Conservation (phyloP, 2,329 filamentous ascomycete species). For the Gnomoniopsis sp. region DNA sequence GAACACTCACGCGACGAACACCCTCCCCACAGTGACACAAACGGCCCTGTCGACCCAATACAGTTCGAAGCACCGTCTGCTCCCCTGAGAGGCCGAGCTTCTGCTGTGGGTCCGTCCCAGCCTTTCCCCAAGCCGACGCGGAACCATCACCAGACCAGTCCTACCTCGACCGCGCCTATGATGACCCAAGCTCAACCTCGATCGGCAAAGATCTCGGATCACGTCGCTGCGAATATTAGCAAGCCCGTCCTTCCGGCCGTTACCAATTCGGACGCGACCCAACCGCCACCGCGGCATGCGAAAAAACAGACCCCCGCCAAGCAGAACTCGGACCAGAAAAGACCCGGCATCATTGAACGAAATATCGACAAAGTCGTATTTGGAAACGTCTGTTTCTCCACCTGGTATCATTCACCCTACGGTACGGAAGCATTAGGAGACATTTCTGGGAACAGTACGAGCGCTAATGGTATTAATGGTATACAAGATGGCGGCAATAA, state of each 20-base stretch:
- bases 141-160: not conserved
- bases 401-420: constrained; percentile 94
- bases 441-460: constrained; percentile 27
- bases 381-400: constrained; percentile 77
- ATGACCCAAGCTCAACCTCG: constrained; percentile 14
- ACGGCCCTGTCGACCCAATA: constrained; percentile 4
- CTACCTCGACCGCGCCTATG: constrained; percentile 1
- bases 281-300: constrained; percentile 4
- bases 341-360: constrained; percentile 51
- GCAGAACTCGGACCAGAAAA: constrained; percentile 21
- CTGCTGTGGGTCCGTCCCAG: constrained; percentile 8
- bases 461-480: constrained; percentile 29
- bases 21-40: not conserved
- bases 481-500: constrained; percentile 25
- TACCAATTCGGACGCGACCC: not conserved
- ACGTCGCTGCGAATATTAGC: constrained; percentile 15
- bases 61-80: not conserved
- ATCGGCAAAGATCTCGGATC: constrained; percentile 11
- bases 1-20: not conserved
- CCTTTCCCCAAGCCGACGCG: constrained; percentile 3
- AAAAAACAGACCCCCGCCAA: constrained; percentile 4
- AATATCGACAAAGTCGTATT: constrained; percentile 87
- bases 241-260: constrained; percentile 10
- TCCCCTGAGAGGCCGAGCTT: constrained; percentile 4
- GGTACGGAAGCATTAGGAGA: constrained; percentile 65